phyloP scores from a whole-genome alignment of 768 basidiomycete species.

The Leucocoprinus sp. region DNA sequence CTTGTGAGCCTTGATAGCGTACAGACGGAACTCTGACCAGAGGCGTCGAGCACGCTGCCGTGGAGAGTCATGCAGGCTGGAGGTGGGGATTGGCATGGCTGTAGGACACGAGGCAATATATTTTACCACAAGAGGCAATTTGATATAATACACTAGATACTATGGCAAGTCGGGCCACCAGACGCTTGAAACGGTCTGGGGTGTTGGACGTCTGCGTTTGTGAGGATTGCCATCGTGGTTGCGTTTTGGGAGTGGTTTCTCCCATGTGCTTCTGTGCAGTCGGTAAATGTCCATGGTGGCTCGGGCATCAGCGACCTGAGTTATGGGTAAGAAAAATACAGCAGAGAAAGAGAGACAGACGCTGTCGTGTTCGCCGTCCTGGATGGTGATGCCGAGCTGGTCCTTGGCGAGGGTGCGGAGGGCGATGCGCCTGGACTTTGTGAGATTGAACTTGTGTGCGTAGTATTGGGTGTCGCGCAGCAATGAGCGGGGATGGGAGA shows the following conservation, averaged over 20 bases:
- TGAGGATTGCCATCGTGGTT: no score
- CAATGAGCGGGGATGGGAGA: conserved; percentile 58
- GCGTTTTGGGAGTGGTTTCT: no score
- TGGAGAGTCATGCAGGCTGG: conserved; percentile 7
- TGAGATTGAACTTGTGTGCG: conserved; percentile 50
- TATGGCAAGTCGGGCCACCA: no score
- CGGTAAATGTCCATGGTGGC: conserved; percentile 94
- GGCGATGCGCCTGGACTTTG: conserved; percentile 60
- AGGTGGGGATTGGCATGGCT: conserved; percentile 9
- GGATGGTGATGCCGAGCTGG: conserved; percentile 74
- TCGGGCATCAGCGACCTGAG: conserved; percentile 83
- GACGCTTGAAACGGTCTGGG: no score
- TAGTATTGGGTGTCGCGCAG: conserved; percentile 67
- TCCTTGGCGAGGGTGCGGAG: conserved; percentile 73
- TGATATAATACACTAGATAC: conserved; percentile 19
- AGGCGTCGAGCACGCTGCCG: conserved; percentile 22
- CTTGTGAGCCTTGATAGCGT: conserved; percentile 20
- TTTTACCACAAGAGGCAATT: conserved; percentile 27
- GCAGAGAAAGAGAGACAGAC: conserved; percentile 11
- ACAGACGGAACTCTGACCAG: conserved; percentile 29
- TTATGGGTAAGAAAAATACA: not conserved
- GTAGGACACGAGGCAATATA: not conserved
- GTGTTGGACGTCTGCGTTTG: no score
- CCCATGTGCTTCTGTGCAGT: conserved; percentile 77
- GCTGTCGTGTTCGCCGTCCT: conserved; percentile 41